These are phyloP conservation scores for Populus ilicifolia DNA, from an alignment of 345 rosid genomes.

Conservation along the genomic window DNA sequence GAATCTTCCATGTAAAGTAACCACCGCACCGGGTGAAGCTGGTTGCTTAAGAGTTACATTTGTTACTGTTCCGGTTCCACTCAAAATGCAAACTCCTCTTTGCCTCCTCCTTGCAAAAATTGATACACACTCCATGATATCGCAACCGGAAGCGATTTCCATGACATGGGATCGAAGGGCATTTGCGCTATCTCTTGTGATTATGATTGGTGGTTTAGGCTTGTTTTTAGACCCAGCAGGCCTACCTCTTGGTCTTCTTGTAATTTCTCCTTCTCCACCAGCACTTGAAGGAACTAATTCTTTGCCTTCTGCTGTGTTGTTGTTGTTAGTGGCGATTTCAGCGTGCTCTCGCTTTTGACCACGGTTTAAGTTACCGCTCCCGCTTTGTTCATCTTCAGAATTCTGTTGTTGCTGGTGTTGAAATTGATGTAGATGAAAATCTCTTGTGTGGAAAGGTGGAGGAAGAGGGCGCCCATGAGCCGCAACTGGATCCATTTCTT, in stretches of 20 bases:
- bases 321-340: conserved; percentile 20
- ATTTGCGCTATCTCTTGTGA: conserved; percentile 92
- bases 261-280: conserved; percentile 48
- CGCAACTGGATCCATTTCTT: conserved; percentile 65
- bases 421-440: conserved; percentile 69
- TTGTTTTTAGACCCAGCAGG: conserved; percentile 90
- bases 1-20: conserved; percentile 81
- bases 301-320: conserved; percentile 27
- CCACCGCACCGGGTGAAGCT: conserved; percentile 70
- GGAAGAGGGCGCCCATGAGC: conserved; percentile 77
- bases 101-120: conserved; percentile 74
- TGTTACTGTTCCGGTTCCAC: conserved; percentile 82
- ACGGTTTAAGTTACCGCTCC: conserved; percentile 32
- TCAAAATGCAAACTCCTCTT: conserved; percentile 80
- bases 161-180: conserved; percentile 91
- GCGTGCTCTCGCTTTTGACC: conserved; percentile 72
- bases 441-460: conserved; percentile 74
- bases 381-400: conserved; percentile 45
- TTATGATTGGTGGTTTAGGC: conserved; percentile 88
- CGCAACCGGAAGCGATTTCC: conserved; percentile 78
- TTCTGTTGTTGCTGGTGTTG: conserved; percentile 50
- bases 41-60: conserved; percentile 82
- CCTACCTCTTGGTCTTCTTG: conserved; percentile 75
- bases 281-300: conserved; percentile 33
- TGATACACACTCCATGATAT: conserved; percentile 74